Percentiles rank a stretch among this genome's conserved stretches.
phyloP scores from a whole-genome alignment of 345 rosid species.

The Pistacia atlantica region DNA sequence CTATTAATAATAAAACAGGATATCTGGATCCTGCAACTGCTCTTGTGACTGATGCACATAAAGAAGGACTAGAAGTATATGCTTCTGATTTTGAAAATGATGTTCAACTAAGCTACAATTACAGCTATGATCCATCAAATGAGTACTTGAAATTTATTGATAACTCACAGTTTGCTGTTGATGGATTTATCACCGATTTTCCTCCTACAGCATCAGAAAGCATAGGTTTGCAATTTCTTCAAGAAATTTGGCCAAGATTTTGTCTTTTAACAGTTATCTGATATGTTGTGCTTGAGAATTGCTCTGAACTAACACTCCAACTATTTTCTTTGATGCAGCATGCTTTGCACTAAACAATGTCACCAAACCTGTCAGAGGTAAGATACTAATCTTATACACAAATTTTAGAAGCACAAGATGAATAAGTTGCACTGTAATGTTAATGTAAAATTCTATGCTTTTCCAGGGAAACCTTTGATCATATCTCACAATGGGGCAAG shows the following conservation, averaged over 20 bases:
- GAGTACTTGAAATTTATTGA: slow-evolving; percentile 74
- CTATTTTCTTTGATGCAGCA: slow-evolving; percentile 41
- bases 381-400: slow-evolving; percentile 1
- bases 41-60: slow-evolving; percentile 81
- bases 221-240: slow-evolving; percentile 45
- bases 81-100: slow-evolving; percentile 89
- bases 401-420: neutral
- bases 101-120: slow-evolving; percentile 46
- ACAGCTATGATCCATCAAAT: slow-evolving; percentile 64
- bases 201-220: slow-evolving; percentile 76
- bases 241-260: too few species aligned
- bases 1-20: slow-evolving; percentile 38
- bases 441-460: neutral
- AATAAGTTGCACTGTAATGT: neutral
- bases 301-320: slow-evolving; percentile 19
- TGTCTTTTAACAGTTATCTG: too few species aligned
- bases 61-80: slow-evolving; percentile 64
- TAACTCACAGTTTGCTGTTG: slow-evolving; percentile 61
- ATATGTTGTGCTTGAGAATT: too few species aligned
- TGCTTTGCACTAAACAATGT: slow-evolving; percentile 53
- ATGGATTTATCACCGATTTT: slow-evolving; percentile 84
- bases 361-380: slow-evolving; percentile 39
- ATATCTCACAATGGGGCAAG: slow-evolving; percentile 89
- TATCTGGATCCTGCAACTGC: slow-evolving; percentile 61
- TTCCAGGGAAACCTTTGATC: slow-evolving; percentile 48